Conservation (phyloP, 352 stramenopile species). For the Phytophthora meadii region DNA sequence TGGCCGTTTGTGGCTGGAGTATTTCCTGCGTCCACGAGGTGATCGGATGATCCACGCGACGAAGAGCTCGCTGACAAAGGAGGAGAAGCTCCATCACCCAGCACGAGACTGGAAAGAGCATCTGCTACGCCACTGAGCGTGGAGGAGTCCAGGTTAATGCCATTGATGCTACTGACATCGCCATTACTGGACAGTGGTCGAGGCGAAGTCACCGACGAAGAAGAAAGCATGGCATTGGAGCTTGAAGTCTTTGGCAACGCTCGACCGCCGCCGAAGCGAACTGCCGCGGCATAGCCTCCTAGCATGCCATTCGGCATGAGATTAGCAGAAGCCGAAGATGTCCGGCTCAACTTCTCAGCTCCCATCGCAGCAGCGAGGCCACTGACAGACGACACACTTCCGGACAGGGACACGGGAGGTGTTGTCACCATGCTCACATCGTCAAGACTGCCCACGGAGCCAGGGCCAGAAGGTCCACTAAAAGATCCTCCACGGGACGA, state of each 20-base stretch:
- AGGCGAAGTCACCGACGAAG: conserved; percentile 42
- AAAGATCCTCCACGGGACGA: conserved; percentile 81
- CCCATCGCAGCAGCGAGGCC: conserved; percentile 40
- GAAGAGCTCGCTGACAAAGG: conserved; percentile 62
- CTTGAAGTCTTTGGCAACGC: conserved; percentile 47
- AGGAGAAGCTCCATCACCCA: conserved; percentile 59
- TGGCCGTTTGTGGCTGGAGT: conserved; percentile 39
- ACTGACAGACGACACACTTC: conserved; percentile 48
- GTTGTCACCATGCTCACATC: conserved; percentile 66
- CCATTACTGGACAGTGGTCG: conserved; percentile 38
- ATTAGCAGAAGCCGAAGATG: conserved; percentile 37
- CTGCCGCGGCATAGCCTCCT: conserved; percentile 80
- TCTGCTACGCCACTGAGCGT: conserved; percentile 63
- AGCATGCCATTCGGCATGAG: conserved; percentile 63
- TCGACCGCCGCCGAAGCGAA: conserved; percentile 69
- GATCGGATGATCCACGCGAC: conserved; percentile 64
- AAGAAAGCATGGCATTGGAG: conserved; percentile 40
- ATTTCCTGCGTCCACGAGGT: conserved; percentile 46
- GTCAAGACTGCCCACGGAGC: conserved; percentile 76
- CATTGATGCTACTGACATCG: conserved; percentile 38
- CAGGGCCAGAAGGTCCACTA: conserved; percentile 75
- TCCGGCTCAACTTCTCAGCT: conserved; percentile 34
- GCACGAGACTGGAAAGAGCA: conserved; percentile 71
- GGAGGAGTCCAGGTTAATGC: conserved; percentile 43
- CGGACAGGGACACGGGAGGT: conserved; percentile 69